Conservation (phyloP, 768 basidiomycete genomes). For the Tremella fuciformis region DNA sequence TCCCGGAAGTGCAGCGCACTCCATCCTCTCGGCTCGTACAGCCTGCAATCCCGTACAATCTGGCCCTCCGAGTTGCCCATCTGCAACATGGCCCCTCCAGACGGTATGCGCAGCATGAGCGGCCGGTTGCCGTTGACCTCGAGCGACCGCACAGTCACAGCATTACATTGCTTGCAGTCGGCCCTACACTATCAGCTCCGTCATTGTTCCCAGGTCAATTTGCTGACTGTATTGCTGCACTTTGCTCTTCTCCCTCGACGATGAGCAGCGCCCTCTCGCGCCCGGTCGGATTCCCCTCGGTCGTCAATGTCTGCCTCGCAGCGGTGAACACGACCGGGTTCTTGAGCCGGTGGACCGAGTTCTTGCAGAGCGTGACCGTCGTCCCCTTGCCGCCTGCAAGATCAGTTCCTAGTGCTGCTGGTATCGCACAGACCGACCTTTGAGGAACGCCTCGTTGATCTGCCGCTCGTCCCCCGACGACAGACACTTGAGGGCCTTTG, state of each 20-base stretch:
- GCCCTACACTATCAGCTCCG: slow-evolving; percentile 31
- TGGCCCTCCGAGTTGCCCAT: slow-evolving; percentile 50
- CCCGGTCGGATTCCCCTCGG: slow-evolving; percentile 46
- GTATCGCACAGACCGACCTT: slow-evolving; percentile 18
- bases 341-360: slow-evolving; percentile 48
- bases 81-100: slow-evolving; percentile 49
- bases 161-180: slow-evolving; percentile 47
- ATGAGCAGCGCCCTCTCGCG: slow-evolving; percentile 46
- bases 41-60: slow-evolving; percentile 45
- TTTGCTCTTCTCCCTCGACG: slow-evolving; percentile 47
- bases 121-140: slow-evolving; percentile 52
- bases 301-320: slow-evolving; percentile 47
- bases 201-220: neutral
- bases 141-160: slow-evolving; percentile 39
- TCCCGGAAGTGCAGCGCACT: slow-evolving; percentile 52
- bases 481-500: slow-evolving; percentile 21
- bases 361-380: slow-evolving; percentile 47
- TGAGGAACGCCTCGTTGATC: slow-evolving; percentile 33
- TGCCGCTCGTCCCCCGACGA: slow-evolving; percentile 30
- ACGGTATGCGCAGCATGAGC: slow-evolving; percentile 42
- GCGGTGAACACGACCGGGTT: slow-evolving; percentile 47
- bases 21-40: slow-evolving; percentile 53
- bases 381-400: slow-evolving; percentile 42
- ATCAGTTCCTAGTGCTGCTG: neutral
- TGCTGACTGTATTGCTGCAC: slow-evolving; percentile 50